phyloP scores from a whole-genome alignment of 768 basidiomycete species.

The Lactarius quietus region DNA sequence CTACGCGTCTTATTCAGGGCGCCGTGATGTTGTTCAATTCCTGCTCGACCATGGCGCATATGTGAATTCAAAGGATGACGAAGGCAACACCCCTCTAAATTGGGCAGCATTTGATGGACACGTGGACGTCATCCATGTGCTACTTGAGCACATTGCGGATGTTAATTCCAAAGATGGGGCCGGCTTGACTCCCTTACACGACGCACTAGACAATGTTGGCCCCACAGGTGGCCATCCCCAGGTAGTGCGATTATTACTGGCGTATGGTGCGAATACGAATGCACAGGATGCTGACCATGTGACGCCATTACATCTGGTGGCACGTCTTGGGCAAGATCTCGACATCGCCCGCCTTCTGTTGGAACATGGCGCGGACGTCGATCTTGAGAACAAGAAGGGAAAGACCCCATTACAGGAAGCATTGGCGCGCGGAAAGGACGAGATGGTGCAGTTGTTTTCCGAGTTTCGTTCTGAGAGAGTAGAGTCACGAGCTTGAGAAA shows the following conservation, averaged over 20 bases:
- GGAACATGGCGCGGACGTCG: neutral
- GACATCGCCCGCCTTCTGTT: neutral
- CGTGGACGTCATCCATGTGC: neutral
- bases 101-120: neutral
- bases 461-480: too few relatives aligned
- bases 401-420: neutral
- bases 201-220: neutral
- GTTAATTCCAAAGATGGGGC: neutral
- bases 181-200: neutral
- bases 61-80: neutral
- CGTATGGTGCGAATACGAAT: neutral
- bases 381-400: neutral
- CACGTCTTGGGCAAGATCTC: neutral
- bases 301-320: neutral
- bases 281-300: neutral
- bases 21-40: neutral
- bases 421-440: neutral
- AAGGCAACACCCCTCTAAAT: neutral
- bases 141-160: neutral
- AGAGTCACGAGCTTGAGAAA: too few relatives aligned
- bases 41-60: neutral
- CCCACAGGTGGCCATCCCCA: neutral
- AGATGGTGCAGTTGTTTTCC: neutral
- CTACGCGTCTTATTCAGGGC: neutral
- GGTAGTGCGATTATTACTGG: neutral